Conservation (phyloP, 306 rosid species). For the Myrica gale region DNA sequence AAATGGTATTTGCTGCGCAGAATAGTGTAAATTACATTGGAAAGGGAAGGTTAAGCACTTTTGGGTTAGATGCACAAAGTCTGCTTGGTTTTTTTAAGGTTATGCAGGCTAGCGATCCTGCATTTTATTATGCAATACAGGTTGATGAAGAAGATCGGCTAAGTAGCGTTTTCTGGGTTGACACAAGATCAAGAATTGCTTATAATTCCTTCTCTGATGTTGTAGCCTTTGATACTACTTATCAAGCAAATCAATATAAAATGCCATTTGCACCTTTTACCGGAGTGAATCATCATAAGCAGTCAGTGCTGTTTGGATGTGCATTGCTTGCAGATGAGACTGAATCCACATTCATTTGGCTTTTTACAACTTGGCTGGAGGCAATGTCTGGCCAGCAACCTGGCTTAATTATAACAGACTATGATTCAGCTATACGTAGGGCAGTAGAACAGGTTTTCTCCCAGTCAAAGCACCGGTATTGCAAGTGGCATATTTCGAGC, state of each 20-base stretch:
- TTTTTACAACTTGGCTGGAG: slow-evolving; percentile 23
- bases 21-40: slow-evolving; percentile 19
- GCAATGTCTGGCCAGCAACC: slow-evolving; percentile 27
- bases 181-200: slow-evolving; percentile 20
- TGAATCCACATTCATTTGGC: slow-evolving; percentile 28
- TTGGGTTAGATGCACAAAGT: slow-evolving; percentile 31
- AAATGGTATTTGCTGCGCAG: slow-evolving; percentile 14
- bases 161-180: slow-evolving; percentile 30
- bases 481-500: slow-evolving; percentile 29
- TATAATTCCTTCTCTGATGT: slow-evolving; percentile 23
- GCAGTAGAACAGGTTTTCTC: slow-evolving; percentile 19
- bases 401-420: slow-evolving; percentile 20
- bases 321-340: slow-evolving; percentile 28
- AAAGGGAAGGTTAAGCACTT: slow-evolving; percentile 25
- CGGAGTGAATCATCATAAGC: slow-evolving; percentile 20
- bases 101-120: slow-evolving; percentile 31
- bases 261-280: slow-evolving; percentile 27
- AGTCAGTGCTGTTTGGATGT: slow-evolving; percentile 23
- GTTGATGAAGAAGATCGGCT: slow-evolving; percentile 31
- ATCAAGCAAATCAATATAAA: slow-evolving; percentile 22
- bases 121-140: slow-evolving; percentile 19
- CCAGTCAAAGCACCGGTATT: slow-evolving; percentile 17
- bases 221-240: slow-evolving; percentile 23
- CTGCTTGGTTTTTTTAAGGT: slow-evolving; percentile 26
- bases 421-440: slow-evolving; percentile 11